These are phyloP conservation scores for Tetradesmus lagerheimii DNA, from an alignment of 139 green algal species.

Conservation along the genomic window DNA sequence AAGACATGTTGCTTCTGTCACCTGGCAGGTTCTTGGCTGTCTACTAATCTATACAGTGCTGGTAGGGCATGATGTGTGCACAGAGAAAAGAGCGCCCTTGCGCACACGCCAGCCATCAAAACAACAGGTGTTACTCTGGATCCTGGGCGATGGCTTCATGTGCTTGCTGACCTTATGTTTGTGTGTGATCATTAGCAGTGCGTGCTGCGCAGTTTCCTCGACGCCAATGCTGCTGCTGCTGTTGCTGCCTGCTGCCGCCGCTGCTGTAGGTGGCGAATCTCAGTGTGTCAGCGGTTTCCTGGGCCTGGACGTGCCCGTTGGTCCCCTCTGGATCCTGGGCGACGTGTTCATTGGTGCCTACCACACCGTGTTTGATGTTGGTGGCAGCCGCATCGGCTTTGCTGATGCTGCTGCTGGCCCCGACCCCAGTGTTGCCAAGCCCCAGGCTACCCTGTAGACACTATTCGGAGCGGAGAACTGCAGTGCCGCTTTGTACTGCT, in stretches of 20 bases:
- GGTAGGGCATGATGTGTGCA: too few species aligned
- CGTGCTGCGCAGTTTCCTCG: neutral
- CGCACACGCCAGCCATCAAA: too few species aligned
- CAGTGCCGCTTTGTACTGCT: neutral
- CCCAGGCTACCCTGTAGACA: neutral
- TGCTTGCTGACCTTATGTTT: too few species aligned
- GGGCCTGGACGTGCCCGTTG: conserved; percentile 91
- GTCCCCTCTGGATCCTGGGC: conserved; percentile 59
- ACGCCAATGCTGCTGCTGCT: neutral
- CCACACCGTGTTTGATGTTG: conserved; percentile 97
- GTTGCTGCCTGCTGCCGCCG: conserved; percentile 4
- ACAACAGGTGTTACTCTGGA: too few species aligned
- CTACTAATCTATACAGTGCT: too few species aligned
- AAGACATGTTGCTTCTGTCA: too few species aligned
- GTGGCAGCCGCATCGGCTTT: conserved; percentile 92
- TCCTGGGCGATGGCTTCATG: too few species aligned
- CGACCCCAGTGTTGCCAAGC: neutral
- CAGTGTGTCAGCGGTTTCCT: conserved; percentile 98
- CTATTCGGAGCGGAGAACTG: neutral
- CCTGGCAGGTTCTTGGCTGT: too few species aligned
- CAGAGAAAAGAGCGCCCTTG: too few species aligned
- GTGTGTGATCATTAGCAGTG: too few species aligned
- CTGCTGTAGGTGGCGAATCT: conserved; percentile 59
- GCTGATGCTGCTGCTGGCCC: conserved; percentile 69
- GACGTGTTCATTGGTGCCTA: conserved; percentile 71